Percentiles rank a stretch among this genome's conserved stretches.
Conservation (phyloP, 768 basidiomycete genomes). For the Pulveroboletus sp. region DNA sequence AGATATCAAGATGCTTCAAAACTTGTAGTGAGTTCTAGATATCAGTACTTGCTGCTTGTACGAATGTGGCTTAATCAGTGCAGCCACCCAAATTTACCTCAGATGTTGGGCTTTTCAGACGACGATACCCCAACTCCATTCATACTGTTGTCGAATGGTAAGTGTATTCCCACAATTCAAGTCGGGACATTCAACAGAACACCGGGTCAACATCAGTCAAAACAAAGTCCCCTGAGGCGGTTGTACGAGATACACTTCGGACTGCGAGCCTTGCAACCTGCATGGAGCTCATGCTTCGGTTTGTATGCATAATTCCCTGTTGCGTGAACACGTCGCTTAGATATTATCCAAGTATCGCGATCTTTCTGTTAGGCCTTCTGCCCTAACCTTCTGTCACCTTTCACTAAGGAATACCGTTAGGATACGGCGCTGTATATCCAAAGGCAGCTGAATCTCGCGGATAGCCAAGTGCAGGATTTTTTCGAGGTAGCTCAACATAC, state of each 20-base stretch:
- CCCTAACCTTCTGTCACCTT: not conserved
- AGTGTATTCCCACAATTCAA: too few species aligned
- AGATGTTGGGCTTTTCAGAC: conserved; percentile 49
- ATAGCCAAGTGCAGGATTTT: conserved; percentile 43
- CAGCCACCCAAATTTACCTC: conserved; percentile 52
- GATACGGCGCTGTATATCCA: conserved; percentile 44
- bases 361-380: conserved; percentile 28
- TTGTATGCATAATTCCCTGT: conserved; percentile 21
- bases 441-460: conserved; percentile 38
- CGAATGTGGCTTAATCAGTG: not conserved
- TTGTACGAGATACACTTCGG: conserved; percentile 35
- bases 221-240: conserved; percentile 39
- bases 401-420: conserved; percentile 21
- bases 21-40: conserved; percentile 39
- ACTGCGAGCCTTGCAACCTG: conserved; percentile 37
- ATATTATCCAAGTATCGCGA: conserved; percentile 37
- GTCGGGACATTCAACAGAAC: too few species aligned
- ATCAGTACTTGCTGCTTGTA: not conserved
- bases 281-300: conserved; percentile 32
- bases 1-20: conserved; percentile 49
- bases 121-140: conserved; percentile 45
- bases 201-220: conserved; percentile 32
- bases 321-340: not conserved
- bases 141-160: conserved; percentile 49
- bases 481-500: conserved; percentile 37